Evolutionary conservation across 2,329 filamentous ascomycete species (phyloP), one percentile per base, ranked within the genome.

Genomic region (Hypoxylon sp.): DNA sequence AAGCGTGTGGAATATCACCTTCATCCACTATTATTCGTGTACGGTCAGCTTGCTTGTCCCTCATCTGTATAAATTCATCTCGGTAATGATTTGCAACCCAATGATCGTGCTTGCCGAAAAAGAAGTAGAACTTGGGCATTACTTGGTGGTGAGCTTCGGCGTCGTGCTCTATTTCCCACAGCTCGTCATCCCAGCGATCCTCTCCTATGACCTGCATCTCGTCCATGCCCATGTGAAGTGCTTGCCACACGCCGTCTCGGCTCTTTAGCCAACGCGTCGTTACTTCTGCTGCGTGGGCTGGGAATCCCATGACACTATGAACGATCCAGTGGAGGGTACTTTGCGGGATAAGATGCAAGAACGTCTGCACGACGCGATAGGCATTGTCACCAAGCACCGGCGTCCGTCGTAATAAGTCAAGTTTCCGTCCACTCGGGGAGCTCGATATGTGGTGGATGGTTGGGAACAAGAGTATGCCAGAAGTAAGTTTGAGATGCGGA

Each of bases 401-500:
- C 3, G 78, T 78, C 45, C 78, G 74, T 2, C 79, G 79, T 4
- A 88, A 72, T 3, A 81, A 68, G 37, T 79, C 77, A 39, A 89
- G 78, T 50, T 84, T 84, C 59, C 78, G 78, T 1, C 91, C 91
- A 27, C 82, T 87, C 0, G 85, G 82, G 1, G 89, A 91, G 60
- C 80, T 78, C 8, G 88, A 87, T 67, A 94, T 89, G 77, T 93
- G 86, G n/a, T 89, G 84, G 37, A 94, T 84, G 0, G 91, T 93
- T 1, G 91, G 91, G 75, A 93, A 93, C 16, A 94, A 82, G 60
- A 94, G 81, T 43, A 93, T 82, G 0, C 85, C 90, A 27, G 83
- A 80, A 34, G 75, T 76, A 21, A 88, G 78, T 9, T 74, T 75
- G n/a, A 84, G 74, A 47, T 78, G 74, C n/a, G 79, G 77, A 0